Evolutionary conservation across 208 protist genomes (phyloP).

Genomic region (Strigomonas culicis): DNA sequence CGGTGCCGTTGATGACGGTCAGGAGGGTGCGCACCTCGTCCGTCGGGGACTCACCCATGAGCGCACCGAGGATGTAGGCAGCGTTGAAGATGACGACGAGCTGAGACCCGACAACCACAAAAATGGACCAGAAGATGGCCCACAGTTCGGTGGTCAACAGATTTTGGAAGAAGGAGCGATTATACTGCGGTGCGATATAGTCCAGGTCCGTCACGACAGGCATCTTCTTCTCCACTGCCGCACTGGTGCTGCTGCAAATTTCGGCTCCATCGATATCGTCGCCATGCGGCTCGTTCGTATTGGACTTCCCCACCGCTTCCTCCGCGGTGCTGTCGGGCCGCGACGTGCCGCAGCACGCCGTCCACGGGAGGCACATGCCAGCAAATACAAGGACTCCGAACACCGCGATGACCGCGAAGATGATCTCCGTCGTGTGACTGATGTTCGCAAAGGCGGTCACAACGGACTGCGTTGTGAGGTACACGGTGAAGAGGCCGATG

Average conservation of each 20-base stretch:
- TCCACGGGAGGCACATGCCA: neutral
- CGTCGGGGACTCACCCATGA: slow-evolving; percentile 25
- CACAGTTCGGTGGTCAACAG: slow-evolving; percentile 37
- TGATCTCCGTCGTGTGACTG: neutral
- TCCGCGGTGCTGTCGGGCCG: no score
- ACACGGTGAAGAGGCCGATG: slow-evolving; percentile 28
- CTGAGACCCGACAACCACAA: slow-evolving; percentile 33
- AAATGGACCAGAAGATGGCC: slow-evolving; percentile 43
- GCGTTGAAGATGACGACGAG: slow-evolving; percentile 59
- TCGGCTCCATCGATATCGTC: no score
- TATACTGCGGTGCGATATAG: slow-evolving; percentile 63
- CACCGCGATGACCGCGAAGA: slow-evolving; percentile 22
- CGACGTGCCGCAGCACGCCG: neutral
- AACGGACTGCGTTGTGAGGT: slow-evolving; percentile 16
- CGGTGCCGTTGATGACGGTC: slow-evolving; percentile 58
- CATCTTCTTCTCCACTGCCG: no score
- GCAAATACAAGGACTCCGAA: slow-evolving; percentile 15
- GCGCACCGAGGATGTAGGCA: slow-evolving; percentile 35
- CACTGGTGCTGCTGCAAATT: no score
- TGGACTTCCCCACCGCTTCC: neutral
- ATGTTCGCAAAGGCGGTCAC: slow-evolving; percentile 19
- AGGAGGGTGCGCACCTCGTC: slow-evolving; percentile 33
- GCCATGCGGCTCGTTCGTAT: neutral
- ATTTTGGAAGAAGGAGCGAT: slow-evolving; percentile 44
- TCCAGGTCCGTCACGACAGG: slow-evolving; percentile 33